Base-by-base conservation (phyloP, 179 eudicot genomes). In the Spergularia azorica region DNA sequence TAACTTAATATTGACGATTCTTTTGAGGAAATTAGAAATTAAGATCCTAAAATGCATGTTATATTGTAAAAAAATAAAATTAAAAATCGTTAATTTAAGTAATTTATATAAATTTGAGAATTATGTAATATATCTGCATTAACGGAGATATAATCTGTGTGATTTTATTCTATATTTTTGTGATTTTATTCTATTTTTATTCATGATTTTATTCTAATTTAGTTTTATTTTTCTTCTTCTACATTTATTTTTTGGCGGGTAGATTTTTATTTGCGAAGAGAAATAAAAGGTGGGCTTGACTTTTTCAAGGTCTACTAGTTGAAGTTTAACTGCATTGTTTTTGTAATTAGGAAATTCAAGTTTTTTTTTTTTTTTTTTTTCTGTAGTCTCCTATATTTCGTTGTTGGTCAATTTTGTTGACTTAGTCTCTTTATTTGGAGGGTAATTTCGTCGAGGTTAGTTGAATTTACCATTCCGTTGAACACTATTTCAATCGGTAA, bases 251-350 rank as follows among this genome's bases (percentile, higher is more conserved):
- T 71, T 71, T 55, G 74, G 63, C 69, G 68, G 66, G 74, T 58
- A 17, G 52, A 18, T 73, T 62, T 9, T 6, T 20, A 21, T 72
- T 48, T 58, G 63, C n/a, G 71, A 52, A 43, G 46, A 14, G 3
- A 51, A 20, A 26, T 55, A 75, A 82, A 50, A 58, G 75, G 58
- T 57, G 66, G 75, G 71, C 71, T 82, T 82, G 82, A 82, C 84
- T 58, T 78, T n/a, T 78, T 69, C 16, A 57, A 78, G 41, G 39
- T 55, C 7, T 21, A 63, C 52, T 41, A 32, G 50, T 26, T 65
- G 46, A 69, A 76, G 58, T 62, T 66, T 58, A 36, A 48, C 43
- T 64, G n/a, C 54, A n/a, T n/a, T n/a, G n/a, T n/a, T n/a, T n/a
- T n/a, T n/a, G n/a, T n/a, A n/a, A n/a, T n/a, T n/a, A n/a, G n/a